phyloP scores from a whole-genome alignment of 371 early-diverging fungal genomes.

The Apophysomyces variabilis region DNA sequence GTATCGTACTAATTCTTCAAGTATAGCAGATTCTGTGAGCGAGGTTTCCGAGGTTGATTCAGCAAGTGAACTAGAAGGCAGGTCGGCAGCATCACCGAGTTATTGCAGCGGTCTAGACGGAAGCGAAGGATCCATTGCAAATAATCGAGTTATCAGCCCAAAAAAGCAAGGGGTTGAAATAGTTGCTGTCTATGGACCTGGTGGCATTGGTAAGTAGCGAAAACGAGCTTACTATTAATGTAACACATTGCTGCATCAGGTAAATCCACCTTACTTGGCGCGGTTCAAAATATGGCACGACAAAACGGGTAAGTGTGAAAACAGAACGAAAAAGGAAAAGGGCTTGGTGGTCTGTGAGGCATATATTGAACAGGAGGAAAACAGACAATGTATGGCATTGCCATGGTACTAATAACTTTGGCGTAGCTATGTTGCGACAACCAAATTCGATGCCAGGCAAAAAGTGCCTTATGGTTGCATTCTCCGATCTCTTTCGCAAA shows the following conservation, averaged over 20 bases:
- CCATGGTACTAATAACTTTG: slow-evolving; percentile 8
- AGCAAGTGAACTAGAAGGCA: slow-evolving; percentile 12
- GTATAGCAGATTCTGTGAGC: slow-evolving; percentile 27
- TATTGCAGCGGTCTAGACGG: slow-evolving; percentile 34
- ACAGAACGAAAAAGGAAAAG: neutral
- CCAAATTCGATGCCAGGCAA: slow-evolving; percentile 48
- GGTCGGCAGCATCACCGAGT: slow-evolving; percentile 41
- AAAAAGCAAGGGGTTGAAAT: slow-evolving; percentile 34
- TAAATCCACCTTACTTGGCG: slow-evolving; percentile 46
- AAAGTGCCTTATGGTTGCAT: slow-evolving; percentile 46
- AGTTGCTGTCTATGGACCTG: slow-evolving; percentile 43
- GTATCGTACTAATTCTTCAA: slow-evolving; percentile 21
- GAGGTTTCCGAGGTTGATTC: slow-evolving; percentile 19
- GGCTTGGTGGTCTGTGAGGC: too few relatives aligned
- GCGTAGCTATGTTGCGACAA: slow-evolving; percentile 41
- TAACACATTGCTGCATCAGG: slow-evolving; percentile 18
- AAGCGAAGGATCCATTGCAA: slow-evolving; percentile 36
- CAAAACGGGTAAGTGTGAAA: slow-evolving; percentile 39
- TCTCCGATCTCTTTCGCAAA: slow-evolving; percentile 42
- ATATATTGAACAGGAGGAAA: too few relatives aligned
- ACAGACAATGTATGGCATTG: too few relatives aligned
- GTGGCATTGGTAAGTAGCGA: slow-evolving; percentile 27
- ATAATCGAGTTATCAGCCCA: slow-evolving; percentile 8
- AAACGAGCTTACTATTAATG: neutral
- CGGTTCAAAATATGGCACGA: slow-evolving; percentile 42